Conservation (phyloP, 495 filamentous ascomycete genomes). For the Mytilinidion resinicola region DNA sequence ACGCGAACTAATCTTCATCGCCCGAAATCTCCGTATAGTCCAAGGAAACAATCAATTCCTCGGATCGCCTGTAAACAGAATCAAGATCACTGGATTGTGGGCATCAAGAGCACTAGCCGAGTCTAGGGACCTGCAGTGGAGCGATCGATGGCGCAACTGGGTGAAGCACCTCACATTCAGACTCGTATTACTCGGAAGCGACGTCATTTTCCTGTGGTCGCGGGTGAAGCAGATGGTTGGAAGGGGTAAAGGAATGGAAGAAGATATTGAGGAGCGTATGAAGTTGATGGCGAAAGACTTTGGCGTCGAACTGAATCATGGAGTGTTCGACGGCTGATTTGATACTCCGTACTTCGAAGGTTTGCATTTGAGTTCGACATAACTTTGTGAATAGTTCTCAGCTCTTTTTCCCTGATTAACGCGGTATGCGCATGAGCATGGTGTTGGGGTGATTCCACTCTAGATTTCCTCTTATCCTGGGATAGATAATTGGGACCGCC, state of each 20-base stretch:
- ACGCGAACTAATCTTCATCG: constrained; percentile 89
- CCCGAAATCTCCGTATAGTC: constrained; percentile 90
- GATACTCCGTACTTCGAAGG: background rate
- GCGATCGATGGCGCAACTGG: constrained; percentile 51
- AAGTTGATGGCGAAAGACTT: constrained; percentile 79
- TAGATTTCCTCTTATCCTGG: too few species aligned
- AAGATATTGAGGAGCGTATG: constrained; percentile 84
- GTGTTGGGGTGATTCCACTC: too few species aligned
- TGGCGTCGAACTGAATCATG: constrained; percentile 82
- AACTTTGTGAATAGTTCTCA: too few species aligned
- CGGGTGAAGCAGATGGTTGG: constrained; percentile 68
- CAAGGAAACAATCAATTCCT: constrained; percentile 77
- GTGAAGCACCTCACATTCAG: constrained; percentile 73
- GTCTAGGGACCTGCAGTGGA: constrained; percentile 51
- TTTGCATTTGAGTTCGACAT: too few species aligned
- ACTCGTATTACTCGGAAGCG: constrained; percentile 66
- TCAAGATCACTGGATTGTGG: constrained; percentile 93
- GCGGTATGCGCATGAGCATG: too few species aligned
- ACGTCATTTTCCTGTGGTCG: constrained; percentile 76
- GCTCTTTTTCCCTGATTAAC: too few species aligned
- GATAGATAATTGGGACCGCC: too few species aligned
- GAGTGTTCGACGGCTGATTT: constrained; percentile 73
- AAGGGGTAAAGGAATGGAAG: constrained; percentile 81
- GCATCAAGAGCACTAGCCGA: constrained; percentile 73
- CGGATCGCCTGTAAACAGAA: constrained; percentile 85